phyloP scores from a whole-genome alignment of 352 stramenopile genomes.

The Globisporangium lucens region DNA sequence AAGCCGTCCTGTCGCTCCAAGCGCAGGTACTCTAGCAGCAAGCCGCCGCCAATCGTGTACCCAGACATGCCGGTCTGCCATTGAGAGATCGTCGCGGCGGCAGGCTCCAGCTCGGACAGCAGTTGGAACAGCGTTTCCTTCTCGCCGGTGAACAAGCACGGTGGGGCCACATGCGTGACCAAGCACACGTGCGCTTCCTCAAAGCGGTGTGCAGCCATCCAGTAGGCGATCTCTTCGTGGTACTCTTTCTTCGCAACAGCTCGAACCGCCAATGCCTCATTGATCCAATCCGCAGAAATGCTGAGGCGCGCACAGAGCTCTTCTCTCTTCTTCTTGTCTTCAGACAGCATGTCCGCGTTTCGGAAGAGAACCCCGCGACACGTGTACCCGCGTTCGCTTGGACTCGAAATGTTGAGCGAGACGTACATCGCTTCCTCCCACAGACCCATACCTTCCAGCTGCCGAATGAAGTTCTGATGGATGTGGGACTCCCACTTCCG shows the following conservation, averaged over 20 bases:
- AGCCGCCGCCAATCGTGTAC: slow-evolving; percentile 50
- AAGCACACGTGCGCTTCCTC: slow-evolving; percentile 65
- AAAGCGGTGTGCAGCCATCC: slow-evolving; percentile 57
- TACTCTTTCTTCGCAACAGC: slow-evolving; percentile 42
- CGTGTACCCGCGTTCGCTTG: slow-evolving; percentile 48
- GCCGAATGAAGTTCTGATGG: slow-evolving; percentile 77
- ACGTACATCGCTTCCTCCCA: slow-evolving; percentile 82
- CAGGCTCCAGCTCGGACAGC: slow-evolving; percentile 56
- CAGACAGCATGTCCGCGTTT: slow-evolving; percentile 53
- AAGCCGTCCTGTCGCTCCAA: slow-evolving; percentile 61
- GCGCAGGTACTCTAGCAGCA: slow-evolving; percentile 69
- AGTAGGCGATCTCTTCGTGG: slow-evolving; percentile 71
- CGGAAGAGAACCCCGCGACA: slow-evolving; percentile 63
- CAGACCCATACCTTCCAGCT: slow-evolving; percentile 59
- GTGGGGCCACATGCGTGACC: slow-evolving; percentile 51
- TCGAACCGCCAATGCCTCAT: slow-evolving; percentile 61
- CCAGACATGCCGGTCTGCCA: slow-evolving; percentile 54
- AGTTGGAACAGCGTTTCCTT: slow-evolving; percentile 53
- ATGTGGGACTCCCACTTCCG: slow-evolving; percentile 77
- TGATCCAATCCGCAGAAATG: slow-evolving; percentile 64
- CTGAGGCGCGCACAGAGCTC: slow-evolving; percentile 46
- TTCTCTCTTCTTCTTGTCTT: slow-evolving; percentile 34
- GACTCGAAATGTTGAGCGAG: slow-evolving; percentile 66
- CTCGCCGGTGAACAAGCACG: slow-evolving; percentile 62
- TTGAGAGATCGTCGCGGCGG: slow-evolving; percentile 47